Conservation (phyloP, 2,329 filamentous ascomycete genomes). For the Colletotrichum somersetense region DNA sequence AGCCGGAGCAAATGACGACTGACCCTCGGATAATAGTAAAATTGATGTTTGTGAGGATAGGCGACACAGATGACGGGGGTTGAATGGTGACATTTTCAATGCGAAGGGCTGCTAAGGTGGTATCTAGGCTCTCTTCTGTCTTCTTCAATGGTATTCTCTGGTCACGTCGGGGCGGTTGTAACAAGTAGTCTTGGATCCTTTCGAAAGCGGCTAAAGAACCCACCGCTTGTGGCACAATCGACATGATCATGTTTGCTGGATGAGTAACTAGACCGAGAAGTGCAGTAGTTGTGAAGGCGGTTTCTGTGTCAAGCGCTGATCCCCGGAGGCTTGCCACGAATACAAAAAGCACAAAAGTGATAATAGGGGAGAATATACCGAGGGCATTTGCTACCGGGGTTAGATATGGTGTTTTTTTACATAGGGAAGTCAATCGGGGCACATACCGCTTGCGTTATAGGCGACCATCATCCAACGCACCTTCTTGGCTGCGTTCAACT, state of each 20-base stretch:
- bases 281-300: constrained; percentile 45
- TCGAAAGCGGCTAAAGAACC: constrained; percentile 41
- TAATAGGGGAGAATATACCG: constrained; percentile 37
- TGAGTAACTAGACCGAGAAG: constrained; percentile 43
- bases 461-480: constrained; percentile 42
- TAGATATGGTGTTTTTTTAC: too few species aligned
- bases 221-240: constrained; percentile 30
- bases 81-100: not conserved
- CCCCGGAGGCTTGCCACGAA: not conserved
- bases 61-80: not conserved
- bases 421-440: too few species aligned
- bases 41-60: not conserved
- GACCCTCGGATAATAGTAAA: not conserved
- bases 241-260: constrained; percentile 39
- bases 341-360: constrained; percentile 11
- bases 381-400: constrained; percentile 33
- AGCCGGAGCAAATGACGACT: constrained; percentile 21
- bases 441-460: constrained; percentile 28
- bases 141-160: not conserved
- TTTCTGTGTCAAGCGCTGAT: constrained; percentile 14
- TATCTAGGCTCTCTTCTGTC: not conserved
- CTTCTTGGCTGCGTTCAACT: constrained; percentile 41
- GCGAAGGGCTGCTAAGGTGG: not conserved
- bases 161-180: constrained; percentile 17
- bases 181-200: constrained; percentile 42